phyloP scores from a whole-genome alignment of 306 rosid species.

The Spatholobus suberectus region DNA sequence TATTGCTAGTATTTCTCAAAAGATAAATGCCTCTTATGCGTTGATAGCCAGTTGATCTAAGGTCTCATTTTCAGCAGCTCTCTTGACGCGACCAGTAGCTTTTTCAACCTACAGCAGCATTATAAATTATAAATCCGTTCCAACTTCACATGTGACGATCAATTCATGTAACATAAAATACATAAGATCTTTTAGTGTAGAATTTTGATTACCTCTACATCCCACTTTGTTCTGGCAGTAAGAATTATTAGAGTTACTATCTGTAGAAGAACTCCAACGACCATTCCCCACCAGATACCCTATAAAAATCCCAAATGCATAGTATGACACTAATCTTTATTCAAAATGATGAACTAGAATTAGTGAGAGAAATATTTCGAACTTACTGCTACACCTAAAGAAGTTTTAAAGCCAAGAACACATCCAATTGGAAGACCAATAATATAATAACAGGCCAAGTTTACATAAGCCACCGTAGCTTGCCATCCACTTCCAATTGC shows the following conservation, averaged over 20 bases:
- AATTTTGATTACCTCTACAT: conserved; percentile 55
- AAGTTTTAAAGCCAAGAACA: conserved; percentile 68
- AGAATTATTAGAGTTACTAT: conserved; percentile 60
- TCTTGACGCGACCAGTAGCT: conserved; percentile 55
- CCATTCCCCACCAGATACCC: conserved; percentile 88
- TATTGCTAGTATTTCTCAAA: too few relatives aligned
- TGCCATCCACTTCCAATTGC: conserved; percentile 94
- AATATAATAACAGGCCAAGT: conserved; percentile 22
- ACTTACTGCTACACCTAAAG: conserved; percentile 69
- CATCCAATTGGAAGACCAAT: conserved; percentile 79
- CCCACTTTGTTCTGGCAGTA: conserved; percentile 71
- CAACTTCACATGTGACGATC: not conserved
- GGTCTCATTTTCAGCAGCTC: conserved; percentile 52
- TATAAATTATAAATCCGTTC: too few relatives aligned
- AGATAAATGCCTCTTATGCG: conserved; percentile 34
- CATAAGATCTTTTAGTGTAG: not conserved
- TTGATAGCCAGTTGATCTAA: conserved; percentile 37
- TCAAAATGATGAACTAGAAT: too few relatives aligned
- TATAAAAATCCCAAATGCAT: too few relatives aligned
- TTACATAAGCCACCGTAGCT: conserved; percentile 70
- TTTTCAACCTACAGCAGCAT: conserved; percentile 57
- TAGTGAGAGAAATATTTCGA: not conserved
- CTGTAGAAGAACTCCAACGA: conserved; percentile 72
- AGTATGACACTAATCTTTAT: too few relatives aligned
- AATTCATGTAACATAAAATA: not conserved